Conservation (phyloP, 176 grass and related monocot genomes). For the Bromus sterilis region DNA sequence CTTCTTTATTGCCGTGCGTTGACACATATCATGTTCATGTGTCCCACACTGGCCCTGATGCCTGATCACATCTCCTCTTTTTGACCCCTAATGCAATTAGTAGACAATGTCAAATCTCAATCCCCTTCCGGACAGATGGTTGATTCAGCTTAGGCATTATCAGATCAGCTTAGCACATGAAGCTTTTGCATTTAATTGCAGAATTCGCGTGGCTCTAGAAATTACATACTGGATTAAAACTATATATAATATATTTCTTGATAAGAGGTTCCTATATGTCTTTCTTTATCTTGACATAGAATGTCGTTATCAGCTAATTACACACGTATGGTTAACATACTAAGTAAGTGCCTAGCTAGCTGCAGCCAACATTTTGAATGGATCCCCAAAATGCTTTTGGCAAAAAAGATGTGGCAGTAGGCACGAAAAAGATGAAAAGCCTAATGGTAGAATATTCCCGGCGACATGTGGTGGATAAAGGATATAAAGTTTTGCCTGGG, state of each 20-base stretch:
- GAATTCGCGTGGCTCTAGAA: neutral
- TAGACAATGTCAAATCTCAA: neutral
- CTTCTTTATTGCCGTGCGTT: constrained; percentile 78
- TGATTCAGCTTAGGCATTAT: neutral
- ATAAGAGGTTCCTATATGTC: neutral
- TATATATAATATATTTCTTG: neutral
- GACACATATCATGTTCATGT: constrained; percentile 46
- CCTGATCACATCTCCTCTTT: neutral
- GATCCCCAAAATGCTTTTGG: constrained; percentile 24
- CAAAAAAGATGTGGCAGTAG: constrained; percentile 37
- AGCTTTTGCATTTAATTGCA: neutral
- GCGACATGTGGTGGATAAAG: constrained; percentile 39
- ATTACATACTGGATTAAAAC: neutral
- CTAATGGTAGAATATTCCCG: constrained; percentile 55
- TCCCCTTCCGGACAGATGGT: neutral
- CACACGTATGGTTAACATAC: too few species aligned
- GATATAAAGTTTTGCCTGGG: constrained; percentile 33
- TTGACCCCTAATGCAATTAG: neutral
- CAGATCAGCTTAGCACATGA: neutral
- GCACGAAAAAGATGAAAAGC: constrained; percentile 38
- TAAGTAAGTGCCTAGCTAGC: too few species aligned
- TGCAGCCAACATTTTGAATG: constrained; percentile 7
- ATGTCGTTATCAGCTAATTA: too few species aligned
- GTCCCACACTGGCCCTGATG: constrained; percentile 1
- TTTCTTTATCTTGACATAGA: neutral